A percentile compares a stretch with the other conserved stretches of the same genome.
Conservation (phyloP, 305 asterid species). For the Fraxinus dipetala region DNA sequence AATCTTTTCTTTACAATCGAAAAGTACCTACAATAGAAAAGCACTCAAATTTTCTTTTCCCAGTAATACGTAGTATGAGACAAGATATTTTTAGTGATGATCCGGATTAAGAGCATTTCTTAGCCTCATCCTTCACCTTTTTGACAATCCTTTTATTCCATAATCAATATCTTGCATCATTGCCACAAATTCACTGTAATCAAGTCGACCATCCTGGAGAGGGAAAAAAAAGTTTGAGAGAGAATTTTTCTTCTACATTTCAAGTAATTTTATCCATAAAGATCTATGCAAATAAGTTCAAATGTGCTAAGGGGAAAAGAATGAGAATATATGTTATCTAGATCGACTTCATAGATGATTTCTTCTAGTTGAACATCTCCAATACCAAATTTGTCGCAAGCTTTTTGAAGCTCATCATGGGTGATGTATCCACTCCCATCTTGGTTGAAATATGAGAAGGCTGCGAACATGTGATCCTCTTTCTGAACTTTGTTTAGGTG, state of each 20-base stretch:
- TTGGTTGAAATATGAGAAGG: background rate
- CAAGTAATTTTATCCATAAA: background rate
- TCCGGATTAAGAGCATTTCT: background rate
- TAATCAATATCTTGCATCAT: background rate
- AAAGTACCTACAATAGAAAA: background rate
- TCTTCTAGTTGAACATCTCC: background rate
- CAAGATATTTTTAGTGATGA: background rate
- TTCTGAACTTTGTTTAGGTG: background rate
- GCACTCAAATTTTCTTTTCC: background rate
- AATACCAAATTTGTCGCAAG: background rate
- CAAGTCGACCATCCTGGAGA: conserved; percentile 15
- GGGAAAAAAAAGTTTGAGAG: background rate
- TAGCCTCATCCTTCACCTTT: background rate
- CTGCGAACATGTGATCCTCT: background rate
- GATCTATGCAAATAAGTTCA: background rate
- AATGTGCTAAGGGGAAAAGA: background rate
- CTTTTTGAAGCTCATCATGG: background rate
- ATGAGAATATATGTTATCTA: background rate
- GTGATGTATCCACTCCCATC: background rate
- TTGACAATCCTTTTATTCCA: background rate
- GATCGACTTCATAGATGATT: background rate
- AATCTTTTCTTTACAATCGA: background rate
- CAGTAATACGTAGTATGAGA: background rate
- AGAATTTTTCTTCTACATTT: background rate
- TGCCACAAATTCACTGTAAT: conserved; percentile 4